A percentile compares a stretch with the other conserved stretches of the same genome.
Conservation (phyloP, 208 protist species). For the Kentomonas sorsogonicus region DNA sequence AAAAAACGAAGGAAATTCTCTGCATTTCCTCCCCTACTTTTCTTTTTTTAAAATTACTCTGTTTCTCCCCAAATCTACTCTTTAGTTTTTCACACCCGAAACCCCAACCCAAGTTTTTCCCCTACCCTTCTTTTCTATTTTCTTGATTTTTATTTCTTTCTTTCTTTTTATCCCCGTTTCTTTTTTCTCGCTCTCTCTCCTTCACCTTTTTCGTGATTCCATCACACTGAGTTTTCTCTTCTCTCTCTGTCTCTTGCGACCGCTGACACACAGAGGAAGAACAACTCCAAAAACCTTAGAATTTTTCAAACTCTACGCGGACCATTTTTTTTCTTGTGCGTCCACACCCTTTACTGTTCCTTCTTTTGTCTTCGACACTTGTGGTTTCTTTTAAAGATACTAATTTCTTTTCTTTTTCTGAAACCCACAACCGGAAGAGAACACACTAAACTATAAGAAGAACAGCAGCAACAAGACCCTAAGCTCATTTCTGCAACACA, state of each 20-base stretch:
- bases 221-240: too few species aligned
- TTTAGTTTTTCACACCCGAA: too few species aligned
- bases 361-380: conserved; percentile 13
- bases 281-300: neutral
- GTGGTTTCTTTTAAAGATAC: conserved; percentile 1
- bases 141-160: conserved; percentile 10
- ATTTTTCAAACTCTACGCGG: neutral
- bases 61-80: neutral
- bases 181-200: conserved; percentile 1
- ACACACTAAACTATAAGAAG: too few species aligned
- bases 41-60: neutral
- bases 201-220: conserved; percentile 15
- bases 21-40: conserved; percentile 1
- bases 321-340: conserved; percentile 3
- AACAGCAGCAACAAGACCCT: too few species aligned
- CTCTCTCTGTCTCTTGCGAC: neutral
- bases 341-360: conserved; percentile 2
- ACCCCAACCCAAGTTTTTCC: conserved; percentile 3
- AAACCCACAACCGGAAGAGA: too few species aligned
- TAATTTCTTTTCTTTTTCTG: too few species aligned
- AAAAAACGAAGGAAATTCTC: conserved; percentile 5
- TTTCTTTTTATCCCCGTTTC: conserved; percentile 13
- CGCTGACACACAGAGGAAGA: too few species aligned
- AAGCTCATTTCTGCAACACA: too few species aligned
- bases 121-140: conserved; percentile 6